Evolutionary conservation across 176 grass and related monocot species (phyloP), one percentile per base, ranked within the genome.

Genomic region (Ampelocalamus luodianensis): DNA sequence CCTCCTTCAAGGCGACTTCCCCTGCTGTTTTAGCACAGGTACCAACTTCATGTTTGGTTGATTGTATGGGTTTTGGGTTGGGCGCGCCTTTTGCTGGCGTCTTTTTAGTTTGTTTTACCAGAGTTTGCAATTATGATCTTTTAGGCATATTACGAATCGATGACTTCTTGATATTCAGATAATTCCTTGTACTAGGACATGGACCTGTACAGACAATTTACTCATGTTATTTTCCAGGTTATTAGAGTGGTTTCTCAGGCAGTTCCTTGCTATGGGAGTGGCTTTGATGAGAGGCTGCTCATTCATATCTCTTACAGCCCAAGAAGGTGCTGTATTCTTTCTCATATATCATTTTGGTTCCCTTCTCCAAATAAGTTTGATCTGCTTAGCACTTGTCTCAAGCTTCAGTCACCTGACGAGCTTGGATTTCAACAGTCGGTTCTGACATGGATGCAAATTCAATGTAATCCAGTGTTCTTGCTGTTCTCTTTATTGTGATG

Each of bases 231-330:
- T 68, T 89, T 80, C 11, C 79, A 98, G 96, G 93, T 90, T 24
- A 66, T 95, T 45, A 92, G 90, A 59, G 85, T 51, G 29, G 83
- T 92, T 83, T 90, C 91, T 79, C 85, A 93, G 82, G 89, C 88
- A 73, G 75, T 79, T 51, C 79, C 93, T 36, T 92, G 82, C 65
- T 83, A 85, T 70, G 77, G 83, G 68, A 90, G 63, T 82, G 78
- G 71, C 69, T 87, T 92, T 81, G 81, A 79, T 45, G 88, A 95
- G 87, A 89, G 89, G 86, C 68, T 98, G 71, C 91, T 95, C 73
- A 74, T 98, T 83, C 93, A 98, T 74, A 79, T 98, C 66, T 98
- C 93, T 78, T 93, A 98, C 82, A 88, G 91, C 88, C 96, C 96
- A 78, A 88, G 89, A 84, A 98, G 93, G 96, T 98, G 74, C 2